Evolutionary conservation across 352 stramenopile species (phyloP), one percentile per base, ranked within the genome.

Genomic region (Globisporangium sylvaticum): DNA sequence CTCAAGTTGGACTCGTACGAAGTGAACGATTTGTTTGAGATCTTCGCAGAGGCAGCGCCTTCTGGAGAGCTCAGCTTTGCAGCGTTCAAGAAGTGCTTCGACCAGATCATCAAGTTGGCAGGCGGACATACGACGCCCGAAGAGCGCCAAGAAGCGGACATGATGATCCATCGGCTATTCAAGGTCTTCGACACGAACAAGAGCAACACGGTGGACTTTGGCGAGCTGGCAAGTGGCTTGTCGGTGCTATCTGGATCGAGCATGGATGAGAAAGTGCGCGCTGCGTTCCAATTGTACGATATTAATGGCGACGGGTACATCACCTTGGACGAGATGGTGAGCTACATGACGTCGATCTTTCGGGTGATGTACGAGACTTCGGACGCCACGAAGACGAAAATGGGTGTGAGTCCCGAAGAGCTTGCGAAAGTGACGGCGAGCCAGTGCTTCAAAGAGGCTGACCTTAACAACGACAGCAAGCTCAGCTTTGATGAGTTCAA

Each of bases 401-500:
- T 93, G 74, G 77, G 83, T 22, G 81, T 93, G 27, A 80, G 71
- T 58, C 82, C 89, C 15, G 81, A 93, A 64, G 86, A 95, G 62
- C 74, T 97, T 60, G 89, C 89, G 67, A 74, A 75, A 12, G 84
- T 89, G 56, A 96, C 87, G 32, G 87, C 87, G 57, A 83, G 70
- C 18, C 83, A 95, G 69, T 95, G 89, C 69, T 97, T 97, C 66
- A 89, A 90, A 48, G 80, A 94, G 57, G 86, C 87, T 8, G 87
- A 95, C 60, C 66, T 95, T 31, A 94, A 95, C 58, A 76, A 88
- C 57, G 87, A 96, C 70, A 80, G 86, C 62, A 91, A 94, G 64
- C 76, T 96, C 39, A 94, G 83, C 76, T 96, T 96, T 62, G 87
- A 94, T 58, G 85, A 95, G 58, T 97, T 96, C 71, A 95, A 95